Evolutionary conservation across 345 rosid genomes (phyloP), one percentile per base, ranked within the genome.

Genomic region (Iberis pinnata): DNA sequence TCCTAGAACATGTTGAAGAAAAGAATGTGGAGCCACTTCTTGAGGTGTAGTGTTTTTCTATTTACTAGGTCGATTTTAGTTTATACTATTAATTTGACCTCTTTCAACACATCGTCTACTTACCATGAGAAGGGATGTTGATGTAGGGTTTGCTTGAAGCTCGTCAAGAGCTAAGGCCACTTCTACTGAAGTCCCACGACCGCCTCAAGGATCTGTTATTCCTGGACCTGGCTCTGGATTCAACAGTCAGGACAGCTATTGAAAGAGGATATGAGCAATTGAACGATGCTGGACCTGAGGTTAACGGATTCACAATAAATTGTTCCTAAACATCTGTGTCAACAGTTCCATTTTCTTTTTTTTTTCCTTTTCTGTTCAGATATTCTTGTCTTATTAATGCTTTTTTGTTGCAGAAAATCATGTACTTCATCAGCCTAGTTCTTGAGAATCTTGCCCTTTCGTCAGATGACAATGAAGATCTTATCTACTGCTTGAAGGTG

Each of bases 401-500:
- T 32, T 56, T 39, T 16, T 22, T 59, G 40, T 46, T 73, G 73
- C 90, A 92, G 99, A 88, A 85, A 79, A 80, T 84, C 46, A 81
- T 87, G 78, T 70, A 74, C 65, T 87, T 82, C 72, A 81, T 87
- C 68, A 15, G 75, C 57, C 70, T 90, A 68, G 92, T 83, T 69
- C 78, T 90, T 43, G 98, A 90, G 75, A 90, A 90, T 73, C 92
- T 90, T 39, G 84, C 84, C 29, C 92, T 90, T 45, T 87, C 98
- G 6, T 78, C 86, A 40, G 88, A 84, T 83, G 82, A 92, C 61
- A 88, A 88, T 53, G 99, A 88, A 71, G 97, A 92, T 80, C 87
- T 85, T 60, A 60, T 85, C 48, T 85, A 80, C 70, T 83, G 99
- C 76, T 64, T 86, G 75, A 92, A 88, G 95, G 99, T 92, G 67